phyloP scores from a whole-genome alignment of 2,329 filamentous ascomycete species.

The Chaetomium globosum region DNA sequence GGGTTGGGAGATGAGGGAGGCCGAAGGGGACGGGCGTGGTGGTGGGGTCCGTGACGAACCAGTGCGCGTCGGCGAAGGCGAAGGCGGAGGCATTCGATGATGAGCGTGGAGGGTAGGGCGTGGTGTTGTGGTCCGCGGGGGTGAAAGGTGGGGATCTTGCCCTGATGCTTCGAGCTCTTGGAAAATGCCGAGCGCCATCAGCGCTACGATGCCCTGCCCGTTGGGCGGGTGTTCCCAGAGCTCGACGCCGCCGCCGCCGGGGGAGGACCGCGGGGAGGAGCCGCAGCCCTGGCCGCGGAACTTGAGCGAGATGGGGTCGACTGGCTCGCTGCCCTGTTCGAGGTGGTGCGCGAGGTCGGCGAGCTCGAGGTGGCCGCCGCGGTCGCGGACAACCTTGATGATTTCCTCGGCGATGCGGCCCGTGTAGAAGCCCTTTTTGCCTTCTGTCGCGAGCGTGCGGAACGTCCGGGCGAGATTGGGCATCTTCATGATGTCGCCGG shows the following conservation, averaged over 20 bases:
- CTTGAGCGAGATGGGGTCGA: conserved; percentile 80
- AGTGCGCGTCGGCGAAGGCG: conserved; percentile 84
- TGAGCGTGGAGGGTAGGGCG: conserved; percentile 78
- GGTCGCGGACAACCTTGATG: conserved; percentile 72
- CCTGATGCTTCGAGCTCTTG: conserved; percentile 77
- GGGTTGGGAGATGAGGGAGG: conserved; percentile 67
- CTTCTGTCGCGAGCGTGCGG: conserved; percentile 72
- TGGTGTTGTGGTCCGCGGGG: conserved; percentile 75
- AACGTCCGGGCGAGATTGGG: conserved; percentile 81
- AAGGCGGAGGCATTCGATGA: conserved; percentile 90
- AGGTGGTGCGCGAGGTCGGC: conserved; percentile 81
- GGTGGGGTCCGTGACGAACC: conserved; percentile 87
- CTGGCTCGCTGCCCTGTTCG: conserved; percentile 68
- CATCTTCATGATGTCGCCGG: conserved; percentile 89
- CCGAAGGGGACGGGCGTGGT: conserved; percentile 68
- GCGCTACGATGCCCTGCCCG: conserved; percentile 89
- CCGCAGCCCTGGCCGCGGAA: conserved; percentile 66
- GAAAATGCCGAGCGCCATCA: conserved; percentile 92
- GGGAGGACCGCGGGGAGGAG: conserved; percentile 9
- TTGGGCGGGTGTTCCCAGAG: conserved; percentile 98
- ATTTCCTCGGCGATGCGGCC: conserved; percentile 81
- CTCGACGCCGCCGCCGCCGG: conserved; percentile 64
- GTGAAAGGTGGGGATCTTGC: conserved; percentile 75
- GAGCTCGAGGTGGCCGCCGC: conserved; percentile 76
- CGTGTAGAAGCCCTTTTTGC: conserved; percentile 88